These are phyloP conservation scores for Hyaloscypha finlandica DNA, from an alignment of 495 filamentous ascomycete species.

Conservation along the genomic window DNA sequence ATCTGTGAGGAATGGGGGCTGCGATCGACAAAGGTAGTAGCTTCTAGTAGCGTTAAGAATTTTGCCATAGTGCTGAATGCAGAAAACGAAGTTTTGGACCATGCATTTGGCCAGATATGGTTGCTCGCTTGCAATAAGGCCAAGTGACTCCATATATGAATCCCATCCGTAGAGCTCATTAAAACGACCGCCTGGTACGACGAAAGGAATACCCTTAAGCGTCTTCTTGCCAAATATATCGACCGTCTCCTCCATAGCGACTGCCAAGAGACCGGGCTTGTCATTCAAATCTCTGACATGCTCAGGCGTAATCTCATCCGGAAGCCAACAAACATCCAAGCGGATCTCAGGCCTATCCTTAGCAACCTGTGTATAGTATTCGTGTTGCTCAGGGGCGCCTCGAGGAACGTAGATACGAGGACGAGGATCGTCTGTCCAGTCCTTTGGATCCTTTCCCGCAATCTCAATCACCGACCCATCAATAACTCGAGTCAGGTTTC, in stretches of 20 bases:
- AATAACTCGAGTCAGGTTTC: conserved; percentile 81
- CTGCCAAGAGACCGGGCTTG: conserved; percentile 84
- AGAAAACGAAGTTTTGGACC: conserved; percentile 95
- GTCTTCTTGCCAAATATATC: conserved; percentile 66
- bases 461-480: conserved; percentile 85
- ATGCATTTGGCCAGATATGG: conserved; percentile 86
- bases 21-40: conserved; percentile 91
- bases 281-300: conserved; percentile 71
- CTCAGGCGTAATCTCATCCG: conserved; percentile 71
- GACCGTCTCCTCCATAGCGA: conserved; percentile 78
- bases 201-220: conserved; percentile 82
- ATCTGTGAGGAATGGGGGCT: conserved; percentile 96
- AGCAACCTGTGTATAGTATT: conserved; percentile 82
- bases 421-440: conserved; percentile 83
- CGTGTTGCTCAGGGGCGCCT: conserved; percentile 83
- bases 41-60: conserved; percentile 95
- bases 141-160: conserved; percentile 93
- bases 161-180: conserved; percentile 98
- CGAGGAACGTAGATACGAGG: conserved; percentile 89
- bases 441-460: conserved; percentile 85
- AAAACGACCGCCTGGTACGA: conserved; percentile 94
- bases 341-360: conserved; percentile 73
- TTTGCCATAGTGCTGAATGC: conserved; percentile 97
- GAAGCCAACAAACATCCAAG: conserved; percentile 80
- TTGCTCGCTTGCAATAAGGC: conserved; percentile 78